Conservation (phyloP, 2,329 filamentous ascomycete genomes). For the Fusarium coicis region DNA sequence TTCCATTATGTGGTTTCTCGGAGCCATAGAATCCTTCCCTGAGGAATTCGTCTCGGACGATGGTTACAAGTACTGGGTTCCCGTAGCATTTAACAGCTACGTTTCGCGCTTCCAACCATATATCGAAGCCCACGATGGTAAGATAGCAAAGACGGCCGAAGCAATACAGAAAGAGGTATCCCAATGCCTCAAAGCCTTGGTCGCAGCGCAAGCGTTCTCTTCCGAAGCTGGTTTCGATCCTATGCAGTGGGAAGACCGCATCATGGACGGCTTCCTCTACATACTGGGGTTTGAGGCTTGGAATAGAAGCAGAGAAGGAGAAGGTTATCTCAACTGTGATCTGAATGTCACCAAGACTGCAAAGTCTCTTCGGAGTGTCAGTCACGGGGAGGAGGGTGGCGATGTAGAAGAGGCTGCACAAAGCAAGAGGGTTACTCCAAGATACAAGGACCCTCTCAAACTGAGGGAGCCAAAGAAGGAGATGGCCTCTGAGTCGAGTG, state of each 20-base stretch:
- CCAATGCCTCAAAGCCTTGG: not conserved
- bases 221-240: fast-evolving
- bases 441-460: not conserved
- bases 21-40: not conserved
- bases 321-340: not conserved
- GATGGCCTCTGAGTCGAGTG: fast-evolving
- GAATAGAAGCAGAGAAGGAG: not conserved
- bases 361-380: fast-evolving
- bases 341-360: not conserved
- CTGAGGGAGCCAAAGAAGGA: slow-evolving; percentile 1
- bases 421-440: fast-evolving
- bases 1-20: not conserved
- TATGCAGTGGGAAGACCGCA: not conserved
- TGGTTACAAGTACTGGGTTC: not conserved
- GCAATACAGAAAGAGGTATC: not conserved
- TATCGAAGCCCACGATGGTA: not conserved
- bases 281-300: not conserved
- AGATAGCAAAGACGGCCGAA: fast-evolving
- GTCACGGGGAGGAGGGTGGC: fast-evolving
- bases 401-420: not conserved
- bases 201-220: not conserved
- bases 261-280: not conserved
- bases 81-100: not conserved
- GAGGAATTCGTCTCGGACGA: fast-evolving
- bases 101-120: not conserved